Evolutionary conservation across 257 asterid genomes (phyloP), one percentile per base, ranked within the genome.

Genomic region (Salvia splendens): DNA sequence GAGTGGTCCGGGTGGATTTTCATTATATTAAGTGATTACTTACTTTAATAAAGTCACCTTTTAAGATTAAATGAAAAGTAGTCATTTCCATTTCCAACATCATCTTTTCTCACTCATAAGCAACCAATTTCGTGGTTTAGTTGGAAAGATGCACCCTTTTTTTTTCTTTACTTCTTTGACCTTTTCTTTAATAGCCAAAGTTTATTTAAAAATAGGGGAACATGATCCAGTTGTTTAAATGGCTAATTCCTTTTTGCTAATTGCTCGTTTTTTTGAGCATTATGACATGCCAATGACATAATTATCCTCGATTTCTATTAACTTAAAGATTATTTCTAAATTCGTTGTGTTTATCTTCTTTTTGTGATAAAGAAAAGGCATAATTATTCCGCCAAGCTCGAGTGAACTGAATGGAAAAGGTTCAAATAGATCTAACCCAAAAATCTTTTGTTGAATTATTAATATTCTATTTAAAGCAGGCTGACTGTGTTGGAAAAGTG

Each of bases 51-150:
- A 85, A 83, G 88, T 38, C 12, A 4, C 30, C 80, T 72, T 70
- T 65, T 16, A 53, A 6, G 78, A 73, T 77, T 65, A 73, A 68
- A 68, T 68, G 64, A 75, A 84, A 81, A 85, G 89, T 72, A 40
- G 77, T 67, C 73, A 72, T 69, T 73, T 77, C 61, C 73, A 73
- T 76, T 70, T 80, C 70, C 71, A 72, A 76, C 66, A 66, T 69
- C 54, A 56, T 58, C 46, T 60, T 69, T 69, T 45, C 54, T 46
- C n/a, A 72, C 67, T 40, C 61, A 64, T 76, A 77, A 81, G 77
- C 79, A 60, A 67, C 80, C 67, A 82, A 76, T 80, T 79, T 67
- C 70, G 47, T 81, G 78, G 77, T 81, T 87, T 80, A 80, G 82
- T 76, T 74, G 85, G 82, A 81, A 83, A 78, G 82, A 57, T 69